Evolutionary conservation across 371 early-diverging fungal species (phyloP).

Genomic region (Apophysomyces ossiformis): DNA sequence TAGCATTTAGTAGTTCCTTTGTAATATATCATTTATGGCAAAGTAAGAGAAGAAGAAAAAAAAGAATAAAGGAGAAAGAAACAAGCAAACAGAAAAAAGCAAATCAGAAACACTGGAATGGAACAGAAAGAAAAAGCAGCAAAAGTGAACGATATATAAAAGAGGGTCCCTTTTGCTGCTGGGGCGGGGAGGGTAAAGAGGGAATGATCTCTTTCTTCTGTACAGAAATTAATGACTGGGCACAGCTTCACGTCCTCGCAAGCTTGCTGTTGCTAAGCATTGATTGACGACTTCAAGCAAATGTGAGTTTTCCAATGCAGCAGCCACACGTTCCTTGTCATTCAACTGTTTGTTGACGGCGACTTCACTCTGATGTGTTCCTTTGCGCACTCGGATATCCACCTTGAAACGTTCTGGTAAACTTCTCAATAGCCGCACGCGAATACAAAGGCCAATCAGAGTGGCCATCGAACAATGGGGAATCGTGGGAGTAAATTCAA

Average conservation of each 20-base stretch:
- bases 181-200: too few species aligned
- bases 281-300: slow-evolving; percentile 95
- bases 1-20: background rate
- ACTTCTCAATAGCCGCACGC: slow-evolving; percentile 87
- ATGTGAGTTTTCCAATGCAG: slow-evolving; percentile 97
- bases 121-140: too few species aligned
- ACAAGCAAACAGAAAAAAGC: background rate
- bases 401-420: slow-evolving; percentile 92
- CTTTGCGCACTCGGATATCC: slow-evolving; percentile 88
- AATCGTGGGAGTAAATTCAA: slow-evolving; percentile 97
- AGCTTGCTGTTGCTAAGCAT: slow-evolving; percentile 72
- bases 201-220: too few species aligned
- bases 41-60: background rate
- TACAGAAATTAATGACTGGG: background rate
- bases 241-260: slow-evolving; percentile 32
- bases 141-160: too few species aligned
- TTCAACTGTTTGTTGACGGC: slow-evolving; percentile 98
- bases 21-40: slow-evolving; percentile 9
- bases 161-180: too few species aligned
- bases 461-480: slow-evolving; percentile 99
- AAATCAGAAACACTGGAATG: background rate
- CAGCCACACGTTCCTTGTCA: slow-evolving; percentile 99
- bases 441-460: slow-evolving; percentile 97
- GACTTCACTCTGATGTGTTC: slow-evolving; percentile 95
- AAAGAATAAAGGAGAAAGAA: background rate